Evolutionary conservation across 148 eudicot species (phyloP).

Genomic region (Rhododendron simsii): DNA sequence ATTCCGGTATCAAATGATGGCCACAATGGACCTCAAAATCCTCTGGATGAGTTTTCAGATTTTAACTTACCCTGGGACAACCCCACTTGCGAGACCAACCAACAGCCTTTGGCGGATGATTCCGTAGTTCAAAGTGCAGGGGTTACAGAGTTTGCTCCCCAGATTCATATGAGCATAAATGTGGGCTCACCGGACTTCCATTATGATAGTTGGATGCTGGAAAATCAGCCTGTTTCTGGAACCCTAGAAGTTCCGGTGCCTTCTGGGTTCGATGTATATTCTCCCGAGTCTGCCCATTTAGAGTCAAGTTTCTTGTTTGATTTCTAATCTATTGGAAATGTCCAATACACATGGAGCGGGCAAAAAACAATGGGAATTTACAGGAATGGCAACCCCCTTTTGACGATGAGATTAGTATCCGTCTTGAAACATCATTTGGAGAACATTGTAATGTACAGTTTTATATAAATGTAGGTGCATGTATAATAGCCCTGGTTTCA

Average conservation of each 20-base stretch:
- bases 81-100: conserved; percentile 17
- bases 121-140: conserved; percentile 13
- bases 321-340: conserved; percentile 22
- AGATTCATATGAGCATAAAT: conserved; percentile 13
- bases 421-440: neutral
- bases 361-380: neutral
- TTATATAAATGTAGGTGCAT: neutral
- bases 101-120: conserved; percentile 18
- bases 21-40: conserved; percentile 25
- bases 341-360: neutral
- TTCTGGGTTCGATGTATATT: conserved; percentile 19
- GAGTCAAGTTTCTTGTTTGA: conserved; percentile 44
- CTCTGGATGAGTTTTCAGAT: conserved; percentile 12
- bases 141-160: conserved; percentile 14
- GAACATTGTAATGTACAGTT: neutral
- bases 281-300: conserved; percentile 28
- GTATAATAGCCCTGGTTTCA: neutral
- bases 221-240: conserved; percentile 18
- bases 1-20: conserved; percentile 14
- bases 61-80: conserved; percentile 11
- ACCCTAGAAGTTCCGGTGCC: conserved; percentile 17
- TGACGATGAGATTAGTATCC: neutral
- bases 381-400: neutral
- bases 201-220: conserved; percentile 29
- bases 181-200: conserved; percentile 22